Evolutionary conservation across 129 eudicot species (phyloP).

Genomic region (Lactuca saligna): DNA sequence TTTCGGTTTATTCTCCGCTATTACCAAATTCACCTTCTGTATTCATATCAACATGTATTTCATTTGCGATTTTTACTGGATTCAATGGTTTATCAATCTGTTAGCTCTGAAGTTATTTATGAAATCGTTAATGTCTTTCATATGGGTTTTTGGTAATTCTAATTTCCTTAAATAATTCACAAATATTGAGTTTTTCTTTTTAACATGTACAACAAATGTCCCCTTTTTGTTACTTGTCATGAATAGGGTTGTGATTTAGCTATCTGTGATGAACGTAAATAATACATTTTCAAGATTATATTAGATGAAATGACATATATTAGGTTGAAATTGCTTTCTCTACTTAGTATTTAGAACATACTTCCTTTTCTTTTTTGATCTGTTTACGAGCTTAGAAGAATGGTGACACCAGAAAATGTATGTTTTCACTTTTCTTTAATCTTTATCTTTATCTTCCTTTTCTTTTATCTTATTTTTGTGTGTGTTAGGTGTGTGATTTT

Average conservation of each 20-base stretch:
- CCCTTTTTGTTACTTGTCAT: slow-evolving; percentile 12
- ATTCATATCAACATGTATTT: slow-evolving; percentile 30
- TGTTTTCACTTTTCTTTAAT: background rate
- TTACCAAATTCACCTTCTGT: slow-evolving; percentile 29
- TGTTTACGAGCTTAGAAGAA: slow-evolving; percentile 66
- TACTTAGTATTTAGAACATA: too few relatives aligned
- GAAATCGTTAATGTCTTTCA: background rate
- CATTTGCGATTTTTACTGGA: background rate
- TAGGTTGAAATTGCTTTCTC: too few relatives aligned
- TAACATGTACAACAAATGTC: background rate
- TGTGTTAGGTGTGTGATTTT: slow-evolving; percentile 69
- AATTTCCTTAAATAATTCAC: background rate
- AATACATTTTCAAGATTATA: too few relatives aligned
- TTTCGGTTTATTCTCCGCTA: slow-evolving; percentile 22
- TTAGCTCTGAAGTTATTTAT: background rate
- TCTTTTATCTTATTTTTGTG: background rate
- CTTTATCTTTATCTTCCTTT: background rate
- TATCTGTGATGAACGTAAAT: background rate
- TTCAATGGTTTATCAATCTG: slow-evolving; percentile 1
- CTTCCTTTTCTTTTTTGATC: too few relatives aligned
- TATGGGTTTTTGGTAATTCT: slow-evolving; percentile 15
- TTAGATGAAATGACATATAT: too few relatives aligned
- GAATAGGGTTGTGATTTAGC: background rate
- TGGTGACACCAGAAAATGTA: too few relatives aligned
- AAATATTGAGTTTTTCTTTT: background rate